Base-by-base conservation (phyloP, 148 eudicot species). In the Euryodendron excelsum region DNA sequence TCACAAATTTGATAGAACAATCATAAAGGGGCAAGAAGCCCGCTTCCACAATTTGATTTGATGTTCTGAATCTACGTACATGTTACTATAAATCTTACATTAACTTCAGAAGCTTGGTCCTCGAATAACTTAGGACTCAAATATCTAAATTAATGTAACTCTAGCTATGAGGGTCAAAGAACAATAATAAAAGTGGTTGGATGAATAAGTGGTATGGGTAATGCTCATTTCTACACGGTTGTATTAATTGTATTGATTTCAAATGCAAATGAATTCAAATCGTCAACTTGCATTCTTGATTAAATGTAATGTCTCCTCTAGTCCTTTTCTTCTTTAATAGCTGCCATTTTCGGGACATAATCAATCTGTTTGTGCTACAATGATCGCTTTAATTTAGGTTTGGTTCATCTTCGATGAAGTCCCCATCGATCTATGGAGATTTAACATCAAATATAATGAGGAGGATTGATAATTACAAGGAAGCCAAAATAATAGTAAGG, bases 111-210 rank as follows among this genome's bases (percentile, higher is more conserved):
- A n/a, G n/a, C n/a, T n/a, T 23, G 77, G 68, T 58, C 68, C 68
- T 59, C 77, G 68, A 74, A 74, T 60, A 60, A 74, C 41, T 39
- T 74, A 37, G 53, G 67, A 25, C 36, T 75, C n/a, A 60, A 60
- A 60, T 60, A 75, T 75, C 78, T 41, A 21, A 27, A 41, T 13
- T 27, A 59, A 60, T 23, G n/a, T n/a, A n/a, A n/a, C n/a, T n/a
- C n/a, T n/a, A n/a, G n/a, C n/a, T n/a, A n/a, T n/a, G n/a, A n/a
- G 76, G 60, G 63, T 73, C 64, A 73, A 60, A 39, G 23, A 23
- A 68, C 47, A 75, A 75, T 31, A 33, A 75, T 75, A 17, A 28
- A 75, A 60, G 78, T 75, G 69, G 78, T 75, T 75, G 78, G 68
- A 60, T 28, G 55, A 73, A n/a, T 23, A 58, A 36, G 28, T 39